Evolutionary conservation across 2,329 filamentous ascomycete species (phyloP), one percentile per base, ranked within the genome.

Genomic region (Colletotrichum truncatum): DNA sequence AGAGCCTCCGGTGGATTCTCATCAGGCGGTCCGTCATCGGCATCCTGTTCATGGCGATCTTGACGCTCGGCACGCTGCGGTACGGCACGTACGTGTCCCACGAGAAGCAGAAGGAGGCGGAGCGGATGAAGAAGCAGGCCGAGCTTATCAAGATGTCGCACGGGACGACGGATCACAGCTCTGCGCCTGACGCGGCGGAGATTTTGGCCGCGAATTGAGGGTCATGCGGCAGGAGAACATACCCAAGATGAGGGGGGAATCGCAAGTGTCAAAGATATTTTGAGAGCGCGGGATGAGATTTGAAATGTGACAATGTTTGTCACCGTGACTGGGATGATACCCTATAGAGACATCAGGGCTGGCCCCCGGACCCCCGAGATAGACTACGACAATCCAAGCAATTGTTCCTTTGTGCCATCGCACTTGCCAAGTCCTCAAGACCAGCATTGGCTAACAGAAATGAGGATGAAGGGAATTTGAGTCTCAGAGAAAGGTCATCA

Each of bases 1-100:
- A 99, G 77, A 92, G 91, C 2, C 82, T 99, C 51, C 86, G 96
- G 65, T 98, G 96, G 96, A 89, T 98, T 39, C 79, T 90, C 68
- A 93, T 89, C 67, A 81, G 87, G 58, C 82, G 88, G 54, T 87
- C 88, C 21, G 87, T 88, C 26, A 75, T 89, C 36, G 88, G 88
- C n/a, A 89, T 91, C 68, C 74, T 90, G 55, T 88, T 90, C 77
- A 88, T 91, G 87, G 88, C 84, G 28, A 79, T 90, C 32, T 73
- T 90, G 66, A 89, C 87, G 7, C 77, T 91, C 12, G 82, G 82
- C 11, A 86, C 85, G 26, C 77, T 91, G 52, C 84, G 87, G 23
- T 91, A 89, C 72, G 82, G 84, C 4, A 88, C 86, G 45, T 89
- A 87, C 67, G 77, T 84, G 28, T 78, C 78, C 66, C 84, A 87